phyloP scores from a whole-genome alignment of 2,329 filamentous ascomycete genomes.

The Rosellinia necatrix region DNA sequence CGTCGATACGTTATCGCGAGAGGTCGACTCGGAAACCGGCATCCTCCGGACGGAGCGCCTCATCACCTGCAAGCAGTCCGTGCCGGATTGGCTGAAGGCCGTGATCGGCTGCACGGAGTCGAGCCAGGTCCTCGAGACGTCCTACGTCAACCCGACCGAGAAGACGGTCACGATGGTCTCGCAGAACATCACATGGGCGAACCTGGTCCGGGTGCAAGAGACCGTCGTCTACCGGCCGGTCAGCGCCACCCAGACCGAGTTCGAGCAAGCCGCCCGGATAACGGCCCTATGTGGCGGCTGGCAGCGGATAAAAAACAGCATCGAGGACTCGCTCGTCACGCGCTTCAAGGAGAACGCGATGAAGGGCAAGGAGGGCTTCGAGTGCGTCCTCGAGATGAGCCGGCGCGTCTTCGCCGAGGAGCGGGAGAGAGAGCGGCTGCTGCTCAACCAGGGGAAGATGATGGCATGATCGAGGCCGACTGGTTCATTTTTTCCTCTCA shows the following conservation, averaged over 20 bases:
- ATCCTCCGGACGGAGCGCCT: conserved; percentile 66
- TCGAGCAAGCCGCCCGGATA: conserved; percentile 88
- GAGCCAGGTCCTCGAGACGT: conserved; percentile 91
- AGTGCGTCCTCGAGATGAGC: conserved; percentile 92
- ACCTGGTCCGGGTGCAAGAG: conserved; percentile 89
- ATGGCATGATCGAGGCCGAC: conserved; percentile 26
- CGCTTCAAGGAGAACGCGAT: conserved; percentile 90
- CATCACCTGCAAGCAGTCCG: conserved; percentile 65
- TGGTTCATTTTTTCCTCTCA: too few relatives aligned
- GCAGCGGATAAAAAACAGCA: conserved; percentile 95
- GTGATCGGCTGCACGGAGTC: conserved; percentile 80
- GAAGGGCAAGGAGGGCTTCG: conserved; percentile 92
- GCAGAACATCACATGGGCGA: conserved; percentile 90
- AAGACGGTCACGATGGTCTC: conserved; percentile 97
- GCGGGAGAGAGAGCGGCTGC: conserved; percentile 62
- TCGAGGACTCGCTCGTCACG: conserved; percentile 88
- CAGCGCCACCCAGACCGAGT: conserved; percentile 68
- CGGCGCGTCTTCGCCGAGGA: conserved; percentile 90
- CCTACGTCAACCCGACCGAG: conserved; percentile 82
- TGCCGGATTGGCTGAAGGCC: conserved; percentile 79
- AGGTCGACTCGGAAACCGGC: conserved; percentile 59
- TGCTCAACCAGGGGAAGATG: conserved; percentile 41
- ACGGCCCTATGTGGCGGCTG: conserved; percentile 94
- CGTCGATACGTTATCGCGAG: conserved; percentile 86
- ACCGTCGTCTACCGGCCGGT: conserved; percentile 83